A percentile compares a stretch with the other conserved stretches of the same genome.
Evolutionary conservation across 2,329 filamentous ascomycete genomes (phyloP).

Genomic region (Nemania diffusa): DNA sequence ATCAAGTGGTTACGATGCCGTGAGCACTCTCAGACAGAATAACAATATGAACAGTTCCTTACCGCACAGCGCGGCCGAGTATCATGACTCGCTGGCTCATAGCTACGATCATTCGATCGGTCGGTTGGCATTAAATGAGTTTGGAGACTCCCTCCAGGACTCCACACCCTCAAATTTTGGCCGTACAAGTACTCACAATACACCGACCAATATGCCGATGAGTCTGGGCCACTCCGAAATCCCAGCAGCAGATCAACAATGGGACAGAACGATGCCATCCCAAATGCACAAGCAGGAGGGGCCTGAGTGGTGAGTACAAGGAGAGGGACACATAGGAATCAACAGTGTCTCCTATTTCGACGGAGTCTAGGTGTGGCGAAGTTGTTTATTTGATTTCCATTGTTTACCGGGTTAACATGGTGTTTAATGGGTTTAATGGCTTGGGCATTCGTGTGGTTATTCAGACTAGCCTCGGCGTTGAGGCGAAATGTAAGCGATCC

Average conservation of each 20-base stretch:
- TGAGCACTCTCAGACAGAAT: neutral
- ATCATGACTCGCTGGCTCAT: constrained; percentile 16
- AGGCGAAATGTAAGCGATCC: too few relatives aligned
- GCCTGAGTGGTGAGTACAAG: neutral
- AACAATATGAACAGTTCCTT: neutral
- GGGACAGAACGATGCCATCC: neutral
- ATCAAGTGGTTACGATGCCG: neutral
- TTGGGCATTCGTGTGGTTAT: too few relatives aligned
- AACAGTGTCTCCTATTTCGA: neutral
- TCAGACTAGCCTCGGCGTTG: too few relatives aligned
- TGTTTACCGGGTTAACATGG: neutral
- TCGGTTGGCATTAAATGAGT: constrained; percentile 5
- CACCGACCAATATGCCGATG: constrained; percentile 13
- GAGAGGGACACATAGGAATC: neutral
- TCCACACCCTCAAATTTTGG: constrained; percentile 7
- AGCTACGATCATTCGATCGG: constrained; percentile 10
- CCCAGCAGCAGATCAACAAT: constrained; percentile 6
- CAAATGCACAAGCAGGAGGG: constrained; percentile 6
- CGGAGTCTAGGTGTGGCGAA: neutral
- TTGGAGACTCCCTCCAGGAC: constrained; percentile 5
- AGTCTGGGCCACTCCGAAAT: constrained; percentile 10
- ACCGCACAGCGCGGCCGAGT: constrained; percentile 1
- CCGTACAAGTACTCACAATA: neutral
- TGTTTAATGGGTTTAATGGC: too few relatives aligned
- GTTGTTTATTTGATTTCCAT: too few relatives aligned